These are phyloP conservation scores for Saprolegnia parasitica DNA, from an alignment of 352 stramenopile species.

Conservation along the genomic window DNA sequence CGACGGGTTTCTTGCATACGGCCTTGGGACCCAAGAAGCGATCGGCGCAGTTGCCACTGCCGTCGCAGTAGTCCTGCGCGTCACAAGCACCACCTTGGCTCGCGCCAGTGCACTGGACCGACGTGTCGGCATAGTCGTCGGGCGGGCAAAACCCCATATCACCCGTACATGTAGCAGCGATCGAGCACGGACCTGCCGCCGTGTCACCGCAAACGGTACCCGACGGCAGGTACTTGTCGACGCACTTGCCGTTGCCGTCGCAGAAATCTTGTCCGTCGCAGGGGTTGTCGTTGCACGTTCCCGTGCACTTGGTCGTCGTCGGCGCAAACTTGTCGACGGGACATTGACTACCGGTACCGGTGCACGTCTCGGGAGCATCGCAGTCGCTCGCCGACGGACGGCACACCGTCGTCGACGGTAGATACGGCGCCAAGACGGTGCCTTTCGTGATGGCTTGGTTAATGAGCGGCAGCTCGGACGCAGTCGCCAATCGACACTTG, in stretches of 20 bases:
- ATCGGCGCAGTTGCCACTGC: background rate
- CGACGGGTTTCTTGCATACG: background rate
- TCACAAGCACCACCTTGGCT: background rate
- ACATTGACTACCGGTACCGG: no score
- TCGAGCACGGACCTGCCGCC: background rate
- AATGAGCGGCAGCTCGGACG: no score
- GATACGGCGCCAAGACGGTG: background rate
- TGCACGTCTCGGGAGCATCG: no score
- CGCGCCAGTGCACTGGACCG: background rate
- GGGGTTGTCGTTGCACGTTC: background rate
- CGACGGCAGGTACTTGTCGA: background rate
- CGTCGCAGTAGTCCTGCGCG: background rate
- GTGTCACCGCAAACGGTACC: background rate
- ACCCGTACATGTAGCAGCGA: background rate
- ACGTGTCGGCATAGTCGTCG: background rate
- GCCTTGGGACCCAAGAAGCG: background rate
- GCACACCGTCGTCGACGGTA: no score
- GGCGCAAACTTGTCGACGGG: no score
- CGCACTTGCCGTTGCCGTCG: background rate
- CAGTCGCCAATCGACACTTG: background rate
- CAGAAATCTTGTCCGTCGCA: background rate
- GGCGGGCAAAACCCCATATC: background rate
- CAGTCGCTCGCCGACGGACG: no score
- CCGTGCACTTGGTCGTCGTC: no score
- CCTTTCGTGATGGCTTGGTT: background rate